Conservation (phyloP, 805 yeast genomes). For the Vanderwaltozyma verrucispora region DNA sequence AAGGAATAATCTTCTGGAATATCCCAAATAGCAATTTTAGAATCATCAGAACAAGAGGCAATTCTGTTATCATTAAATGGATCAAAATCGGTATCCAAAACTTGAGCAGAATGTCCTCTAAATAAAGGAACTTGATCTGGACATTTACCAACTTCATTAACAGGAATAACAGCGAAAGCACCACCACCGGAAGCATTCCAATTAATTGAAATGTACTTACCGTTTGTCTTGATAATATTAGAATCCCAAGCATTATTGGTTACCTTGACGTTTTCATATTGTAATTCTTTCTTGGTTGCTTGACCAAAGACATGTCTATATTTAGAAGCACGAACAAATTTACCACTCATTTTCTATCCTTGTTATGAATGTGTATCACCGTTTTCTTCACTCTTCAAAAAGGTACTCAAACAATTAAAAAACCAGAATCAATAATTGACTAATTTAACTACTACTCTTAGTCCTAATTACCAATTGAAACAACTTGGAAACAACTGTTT, state of each 20-base stretch:
- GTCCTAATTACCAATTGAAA: too few species aligned
- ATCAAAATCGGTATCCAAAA: constrained; percentile 89
- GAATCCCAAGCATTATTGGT: constrained; percentile 97
- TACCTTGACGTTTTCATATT: constrained; percentile 44
- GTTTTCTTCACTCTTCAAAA: too few species aligned
- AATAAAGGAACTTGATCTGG: constrained; percentile 91
- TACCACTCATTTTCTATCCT: constrained; percentile 56
- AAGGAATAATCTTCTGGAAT: constrained; percentile 77
- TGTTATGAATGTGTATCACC: too few species aligned
- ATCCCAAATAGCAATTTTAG: constrained; percentile 75
- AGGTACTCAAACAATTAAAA: too few species aligned
- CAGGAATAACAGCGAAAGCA: constrained; percentile 89
- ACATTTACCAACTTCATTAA: constrained; percentile 76
- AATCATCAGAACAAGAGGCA: constrained; percentile 76
- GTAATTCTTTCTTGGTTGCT: constrained; percentile 44
- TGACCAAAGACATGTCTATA: constrained; percentile 96
- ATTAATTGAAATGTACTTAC: constrained; percentile 74
- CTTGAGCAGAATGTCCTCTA: constrained; percentile 93
- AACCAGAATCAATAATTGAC: too few species aligned
- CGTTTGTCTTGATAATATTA: constrained; percentile 77
- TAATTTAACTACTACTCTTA: too few species aligned
- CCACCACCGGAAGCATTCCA: constrained; percentile 98
- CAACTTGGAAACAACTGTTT: too few species aligned
- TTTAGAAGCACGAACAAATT: constrained; percentile 93
- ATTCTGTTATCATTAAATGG: constrained; percentile 73